Base-by-base conservation (phyloP, 2,329 filamentous ascomycete genomes). In the Blastomyces silverae region DNA sequence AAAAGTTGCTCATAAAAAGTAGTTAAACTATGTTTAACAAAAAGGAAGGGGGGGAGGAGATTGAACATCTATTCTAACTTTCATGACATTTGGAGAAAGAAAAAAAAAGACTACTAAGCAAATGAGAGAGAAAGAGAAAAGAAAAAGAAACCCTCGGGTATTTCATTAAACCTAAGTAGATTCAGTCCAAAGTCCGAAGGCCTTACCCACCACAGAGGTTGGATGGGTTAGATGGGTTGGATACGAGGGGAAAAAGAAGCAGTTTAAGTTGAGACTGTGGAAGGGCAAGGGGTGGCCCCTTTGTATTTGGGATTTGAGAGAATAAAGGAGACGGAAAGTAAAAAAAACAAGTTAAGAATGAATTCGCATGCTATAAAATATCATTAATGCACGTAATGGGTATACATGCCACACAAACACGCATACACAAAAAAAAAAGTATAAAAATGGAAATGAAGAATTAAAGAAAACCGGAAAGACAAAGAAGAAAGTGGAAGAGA, bases 401-500 rank as follows among this genome's bases (percentile, higher is more conserved):
- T 62, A 62, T 62, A 62, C 48, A 62, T 62, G 61, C 46, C 44
- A 15, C 48, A 37, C 34, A 37, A 37, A 37, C 34, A 62, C n/a
- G 25, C n/a, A 52, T 15, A 48, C n/a, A 31, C 1, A 37, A 28
- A 61, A 50, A 50, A 37, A 28, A 61, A 50, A 50, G 48, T 22
- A 50, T 50, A 50, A 10, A 42, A 44, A 44, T 8, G 4, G 48
- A 1, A 22, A n/a, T 20, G 3, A 61, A 10, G 52, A 34, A 61
- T 22, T n/a, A 8, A 34, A 34, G 10, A 15, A 37, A 58, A 58
- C 17, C 17, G 20, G 13, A 31, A 53, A 2, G 3, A 56, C 1
- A 37, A 20, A 37, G 20, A 56, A 57, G 31, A 57, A 3, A 20
- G 28, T 5, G 20, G 11, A 34, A 20, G 52, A n/a, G 31, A 25